Evolutionary conservation across 495 filamentous ascomycete genomes (phyloP).

Genomic region (Aspergillus asperescens): DNA sequence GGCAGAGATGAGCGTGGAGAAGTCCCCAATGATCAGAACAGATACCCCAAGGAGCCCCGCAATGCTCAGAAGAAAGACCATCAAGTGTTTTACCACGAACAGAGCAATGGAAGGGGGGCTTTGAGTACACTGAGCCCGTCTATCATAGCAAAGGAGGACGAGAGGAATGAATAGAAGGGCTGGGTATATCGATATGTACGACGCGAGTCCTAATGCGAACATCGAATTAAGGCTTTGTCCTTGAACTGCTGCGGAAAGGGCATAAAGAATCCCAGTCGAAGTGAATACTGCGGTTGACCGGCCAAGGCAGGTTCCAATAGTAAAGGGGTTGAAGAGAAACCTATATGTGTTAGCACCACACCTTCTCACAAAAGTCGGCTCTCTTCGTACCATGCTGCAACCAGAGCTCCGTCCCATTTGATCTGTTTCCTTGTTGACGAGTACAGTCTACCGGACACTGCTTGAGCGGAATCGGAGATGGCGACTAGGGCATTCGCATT

Average conservation of each 20-base stretch:
- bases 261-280: constrained; percentile 78
- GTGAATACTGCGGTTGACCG: constrained; percentile 89
- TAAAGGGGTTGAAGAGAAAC: constrained; percentile 93
- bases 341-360: constrained; percentile 32
- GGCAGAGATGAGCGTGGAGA: constrained; percentile 77
- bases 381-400: constrained; percentile 65
- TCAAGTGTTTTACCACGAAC: constrained; percentile 50
- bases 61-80: constrained; percentile 42
- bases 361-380: background rate
- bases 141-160: constrained; percentile 75
- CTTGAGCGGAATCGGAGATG: constrained; percentile 79
- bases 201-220: constrained; percentile 76
- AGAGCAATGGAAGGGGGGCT: constrained; percentile 19
- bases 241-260: constrained; percentile 73
- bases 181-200: constrained; percentile 90
- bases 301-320: constrained; percentile 86
- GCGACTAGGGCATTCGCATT: constrained; percentile 76
- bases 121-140: constrained; percentile 30
- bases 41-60: constrained; percentile 64
- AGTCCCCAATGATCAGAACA: constrained; percentile 65
- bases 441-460: constrained; percentile 64
- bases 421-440: constrained; percentile 72
- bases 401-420: constrained; percentile 66
- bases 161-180: constrained; percentile 79
- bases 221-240: constrained; percentile 73